These are phyloP conservation scores for Claviceps sp. DNA, from an alignment of 2,329 filamentous ascomycete genomes.

Conservation along the genomic window DNA sequence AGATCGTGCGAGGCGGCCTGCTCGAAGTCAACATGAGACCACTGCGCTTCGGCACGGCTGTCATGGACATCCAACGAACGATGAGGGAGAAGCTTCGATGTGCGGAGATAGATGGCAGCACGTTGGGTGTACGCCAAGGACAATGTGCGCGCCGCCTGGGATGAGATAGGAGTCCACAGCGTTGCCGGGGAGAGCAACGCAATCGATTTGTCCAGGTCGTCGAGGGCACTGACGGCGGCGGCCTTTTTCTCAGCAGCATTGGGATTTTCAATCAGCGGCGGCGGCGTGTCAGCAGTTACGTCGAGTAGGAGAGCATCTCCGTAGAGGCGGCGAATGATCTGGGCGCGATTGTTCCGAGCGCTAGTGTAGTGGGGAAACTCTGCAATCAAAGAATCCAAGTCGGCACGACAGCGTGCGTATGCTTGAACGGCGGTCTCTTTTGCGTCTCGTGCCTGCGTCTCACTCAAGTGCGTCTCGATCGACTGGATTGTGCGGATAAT, in stretches of 20 bases:
- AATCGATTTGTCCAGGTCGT: constrained; percentile 46
- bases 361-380: constrained; percentile 54
- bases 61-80: constrained; percentile 26
- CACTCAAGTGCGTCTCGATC: constrained; percentile 38
- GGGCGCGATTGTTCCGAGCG: constrained; percentile 61
- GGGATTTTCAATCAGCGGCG: constrained; percentile 27
- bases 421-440: constrained; percentile 25
- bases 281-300: constrained; percentile 21
- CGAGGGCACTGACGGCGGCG: constrained; percentile 29
- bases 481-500: constrained; percentile 42
- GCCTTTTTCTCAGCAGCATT: constrained; percentile 23
- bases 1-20: constrained; percentile 50
- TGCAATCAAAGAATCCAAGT: constrained; percentile 42
- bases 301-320: constrained; percentile 44
- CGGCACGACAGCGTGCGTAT: constrained; percentile 33
- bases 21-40: constrained; percentile 44
- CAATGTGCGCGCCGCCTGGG: constrained; percentile 50
- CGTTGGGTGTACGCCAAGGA: constrained; percentile 61
- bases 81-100: constrained; percentile 33
- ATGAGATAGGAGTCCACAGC: constrained; percentile 41
- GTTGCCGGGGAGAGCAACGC: constrained; percentile 40
- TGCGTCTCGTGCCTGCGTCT: constrained; percentile 22
- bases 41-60: constrained; percentile 30
- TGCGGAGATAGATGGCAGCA: constrained; percentile 48
- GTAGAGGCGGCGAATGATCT: constrained; percentile 48